Evolutionary conservation across 345 rosid species (phyloP), one percentile per base, ranked within the genome.

Genomic region (Citrus trifoliata): DNA sequence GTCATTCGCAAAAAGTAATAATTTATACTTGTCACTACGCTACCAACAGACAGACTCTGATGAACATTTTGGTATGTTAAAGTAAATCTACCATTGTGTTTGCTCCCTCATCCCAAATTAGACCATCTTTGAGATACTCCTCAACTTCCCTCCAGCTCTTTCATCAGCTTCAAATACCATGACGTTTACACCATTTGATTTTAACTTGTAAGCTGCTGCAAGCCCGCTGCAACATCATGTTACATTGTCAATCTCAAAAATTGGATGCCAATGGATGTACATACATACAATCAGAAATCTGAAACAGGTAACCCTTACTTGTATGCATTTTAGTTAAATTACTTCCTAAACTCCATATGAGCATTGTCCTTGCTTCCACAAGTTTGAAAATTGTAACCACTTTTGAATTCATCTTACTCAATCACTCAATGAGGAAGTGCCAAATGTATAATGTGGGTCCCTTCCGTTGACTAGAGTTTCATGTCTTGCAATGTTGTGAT

Each of bases 51-150:
- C 38, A 18, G 35, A 76, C 55, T 70, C 24, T 10, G 70, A 25
- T 10, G 1, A 69, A 35, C 65, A 14, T 28, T 8, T 37, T 33
- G 70, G 24, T 22, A 58, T 64, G 7, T 33, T 53, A 22, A 40
- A 62, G 37, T 2, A 77, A 30, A 46, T 32, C 1, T 77, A 95
- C 97, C 98, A 95, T 93, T 1, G 99, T 93, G 86, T 93, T 95
- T 21, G 99, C 98, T 82, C 99, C 99, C 81, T 93, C 93, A 8
- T 95, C 99, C 99, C 98, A 95, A 78, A 91, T 67, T 60, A 95
- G 86, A 67, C 87, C 98, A 51, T 84, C 80, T 61, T 84, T 9
- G 84, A 85, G 77, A 90, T 88, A 84, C 96, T 93, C 78, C 89
- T 89, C 78, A 93, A 82, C 88, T 86, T 95, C 79, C 99, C 99